Evolutionary conservation across 805 yeast species (phyloP), one percentile per base, ranked within the genome.

Genomic region (Metschnikowia amazonensis): DNA sequence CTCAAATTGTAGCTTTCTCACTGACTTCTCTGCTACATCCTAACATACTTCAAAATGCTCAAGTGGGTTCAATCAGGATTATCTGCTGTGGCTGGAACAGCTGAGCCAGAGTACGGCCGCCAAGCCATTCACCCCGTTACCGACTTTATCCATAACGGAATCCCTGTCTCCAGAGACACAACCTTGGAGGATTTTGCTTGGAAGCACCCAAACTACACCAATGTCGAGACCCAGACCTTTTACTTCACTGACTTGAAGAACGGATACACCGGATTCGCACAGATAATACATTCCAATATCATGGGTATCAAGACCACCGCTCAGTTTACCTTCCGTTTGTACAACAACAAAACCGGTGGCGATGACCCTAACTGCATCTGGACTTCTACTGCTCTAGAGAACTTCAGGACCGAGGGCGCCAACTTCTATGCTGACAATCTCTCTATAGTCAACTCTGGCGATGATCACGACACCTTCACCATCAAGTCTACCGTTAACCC

Each of bases 81-180:
- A 44, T 87, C 97, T n/a, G 94, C 95, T 5, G 94, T 89, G 37
- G 92, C 97, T 5, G 99, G 99, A 45, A 80, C 95, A 10, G 97
- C 96, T 2, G 99, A 94, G 66, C 99, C 99, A 21, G 96, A 86
- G 62, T 94, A 94, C 60, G 99, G 99, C 43, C 77, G 84, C 33
- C 96, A 85, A 42, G 95, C 95, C 33, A 87, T 94, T 55, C 92
- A 85, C 59, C 79, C 97, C n/a, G 81, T 90, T 47, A 79, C 86
- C 34, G 79, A 78, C 30, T 63, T 80, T 36, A 80, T 84, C 37
- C 48, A 49, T 21, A 24, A 25, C 27, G 50, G 45, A 17, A 59
- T 57, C 16, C 73, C 75, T 32, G 55, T 60, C 18, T 86, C 70
- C 58, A 73, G 82, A 24, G 74, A 69, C 18, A 77, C 94, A 28